Conservation (phyloP, 2,329 filamentous ascomycete species). For the Colletotrichum sojae region DNA sequence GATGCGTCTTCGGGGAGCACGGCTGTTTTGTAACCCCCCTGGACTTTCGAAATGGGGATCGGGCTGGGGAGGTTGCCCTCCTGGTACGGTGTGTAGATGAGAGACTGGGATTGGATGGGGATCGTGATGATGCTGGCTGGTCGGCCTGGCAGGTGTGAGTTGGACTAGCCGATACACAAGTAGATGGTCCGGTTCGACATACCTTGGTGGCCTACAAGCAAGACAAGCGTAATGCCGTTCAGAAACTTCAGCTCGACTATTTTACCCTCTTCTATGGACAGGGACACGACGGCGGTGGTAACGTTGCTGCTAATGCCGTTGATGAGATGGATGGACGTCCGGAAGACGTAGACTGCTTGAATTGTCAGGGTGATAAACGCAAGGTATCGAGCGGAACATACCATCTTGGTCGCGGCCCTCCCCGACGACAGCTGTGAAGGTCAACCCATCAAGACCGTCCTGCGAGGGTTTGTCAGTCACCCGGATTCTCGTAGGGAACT, state of each 20-base stretch:
- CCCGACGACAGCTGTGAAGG: constrained; percentile 59
- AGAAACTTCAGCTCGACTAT: constrained; percentile 78
- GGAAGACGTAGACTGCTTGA: constrained; percentile 68
- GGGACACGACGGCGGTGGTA: constrained; percentile 53
- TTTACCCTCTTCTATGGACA: constrained; percentile 59
- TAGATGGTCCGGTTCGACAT: constrained; percentile 16
- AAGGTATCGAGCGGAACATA: constrained; percentile 45
- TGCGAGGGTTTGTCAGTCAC: constrained; percentile 18
- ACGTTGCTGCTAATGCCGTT: constrained; percentile 71
- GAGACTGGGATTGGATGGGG: constrained; percentile 53
- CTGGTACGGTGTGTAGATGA: constrained; percentile 56
- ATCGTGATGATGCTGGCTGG: constrained; percentile 49
- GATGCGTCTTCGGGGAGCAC: constrained; percentile 44
- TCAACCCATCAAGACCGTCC: constrained; percentile 53
- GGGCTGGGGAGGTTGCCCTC: constrained; percentile 37
- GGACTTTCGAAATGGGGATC: background rate
- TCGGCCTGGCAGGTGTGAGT: constrained; percentile 44
- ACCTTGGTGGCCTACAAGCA: constrained; percentile 67
- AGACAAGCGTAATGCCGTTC: constrained; percentile 71
- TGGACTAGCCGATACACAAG: background rate
- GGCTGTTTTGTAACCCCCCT: background rate
- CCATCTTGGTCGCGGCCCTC: constrained; percentile 50
- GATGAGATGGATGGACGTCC: constrained; percentile 63
- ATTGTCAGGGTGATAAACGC: constrained; percentile 9
- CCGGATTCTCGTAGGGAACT: background rate